Conservation (phyloP, 495 filamentous ascomycete genomes). For the Trichocladium uniseriatum region DNA sequence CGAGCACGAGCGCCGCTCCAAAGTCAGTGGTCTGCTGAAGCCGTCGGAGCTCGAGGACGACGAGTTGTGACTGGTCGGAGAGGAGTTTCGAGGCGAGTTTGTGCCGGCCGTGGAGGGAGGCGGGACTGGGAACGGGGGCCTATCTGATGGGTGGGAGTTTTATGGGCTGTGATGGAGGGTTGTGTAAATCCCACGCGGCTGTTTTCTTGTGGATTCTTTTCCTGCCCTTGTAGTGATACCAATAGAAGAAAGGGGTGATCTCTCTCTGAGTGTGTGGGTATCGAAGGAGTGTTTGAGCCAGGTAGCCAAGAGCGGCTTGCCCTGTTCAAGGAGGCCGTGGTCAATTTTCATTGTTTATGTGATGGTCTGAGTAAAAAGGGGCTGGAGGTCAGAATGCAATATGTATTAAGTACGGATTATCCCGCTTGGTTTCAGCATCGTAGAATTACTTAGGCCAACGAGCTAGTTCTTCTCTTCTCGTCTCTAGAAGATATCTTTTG, state of each 20-base stretch:
- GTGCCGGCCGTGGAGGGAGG: constrained; percentile 23
- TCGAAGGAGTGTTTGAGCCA: neutral
- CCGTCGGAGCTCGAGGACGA: constrained; percentile 92
- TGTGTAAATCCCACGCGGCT: too few relatives aligned
- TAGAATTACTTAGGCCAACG: too few relatives aligned
- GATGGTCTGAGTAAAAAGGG: too few relatives aligned
- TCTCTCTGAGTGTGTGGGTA: neutral
- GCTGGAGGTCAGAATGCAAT: too few relatives aligned
- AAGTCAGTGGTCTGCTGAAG: constrained; percentile 85
- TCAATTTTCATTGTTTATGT: too few relatives aligned
- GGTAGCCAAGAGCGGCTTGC: too few relatives aligned
- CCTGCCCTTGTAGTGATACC: constrained; percentile 25
- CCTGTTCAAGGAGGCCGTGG: too few relatives aligned
- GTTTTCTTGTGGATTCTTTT: too few relatives aligned
- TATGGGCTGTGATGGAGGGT: constrained; percentile 44
- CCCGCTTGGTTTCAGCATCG: too few relatives aligned
- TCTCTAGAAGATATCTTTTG: too few relatives aligned
- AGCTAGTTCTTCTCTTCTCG: too few relatives aligned
- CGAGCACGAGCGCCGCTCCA: constrained; percentile 80
- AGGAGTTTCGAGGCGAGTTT: constrained; percentile 56
- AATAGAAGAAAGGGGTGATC: constrained; percentile 18
- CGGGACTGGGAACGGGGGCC: constrained; percentile 8
- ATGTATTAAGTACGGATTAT: too few relatives aligned
- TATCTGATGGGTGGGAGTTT: constrained; percentile 43
- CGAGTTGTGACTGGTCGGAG: constrained; percentile 70